Evolutionary conservation across 192 early-diverging fungal species (phyloP), one percentile per base, ranked within the genome.

Genomic region (Pilaira anomala): DNA sequence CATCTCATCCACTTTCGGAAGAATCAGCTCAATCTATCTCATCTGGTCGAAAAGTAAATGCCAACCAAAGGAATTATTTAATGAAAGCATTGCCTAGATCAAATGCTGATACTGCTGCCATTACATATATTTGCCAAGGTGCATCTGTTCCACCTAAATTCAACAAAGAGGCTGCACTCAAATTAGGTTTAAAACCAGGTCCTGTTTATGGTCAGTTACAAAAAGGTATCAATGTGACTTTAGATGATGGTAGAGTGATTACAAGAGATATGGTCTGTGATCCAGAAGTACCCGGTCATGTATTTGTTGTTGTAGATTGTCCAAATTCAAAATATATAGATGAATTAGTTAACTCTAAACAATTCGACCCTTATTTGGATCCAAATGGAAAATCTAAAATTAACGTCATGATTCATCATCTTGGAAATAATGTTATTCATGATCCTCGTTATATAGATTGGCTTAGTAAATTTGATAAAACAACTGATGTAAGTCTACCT

Each of bases 141-240:
- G 88, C 90, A 1, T 78, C 77, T 3, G 79, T 88, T 24, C 84
- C 81, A 0, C 92, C 93, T 22, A 95, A 94, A 65, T 95, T 97
- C 69, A 78, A 91, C 57, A 74, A 83, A 9, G 30, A 81, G 28
- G 82, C 81, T 0, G 93, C 93, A 9, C 36, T 69, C 21, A 78
- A 68, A 22, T 78, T 95, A 2, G 91, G 88, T 2, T 74, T 95
- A 0, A 76, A 77, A 48, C 81, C 85, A 0, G 93, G 93, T 0
- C 83, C 72, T 6, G 59, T 75, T 7, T 89, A 79, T 69, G 71
- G 87, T 50, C 58, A 80, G 24, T 78, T 94, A 26, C 78, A 79
- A 2, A 68, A 63, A 6, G 93, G 92, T 14, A 77, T 83, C 42
- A 74, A 78, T 28, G 82, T 91, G 1, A 70, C 68, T 2, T 61